phyloP scores from a whole-genome alignment of 1,284 basidiomycete genomes.

The Marasmius sp. region DNA sequence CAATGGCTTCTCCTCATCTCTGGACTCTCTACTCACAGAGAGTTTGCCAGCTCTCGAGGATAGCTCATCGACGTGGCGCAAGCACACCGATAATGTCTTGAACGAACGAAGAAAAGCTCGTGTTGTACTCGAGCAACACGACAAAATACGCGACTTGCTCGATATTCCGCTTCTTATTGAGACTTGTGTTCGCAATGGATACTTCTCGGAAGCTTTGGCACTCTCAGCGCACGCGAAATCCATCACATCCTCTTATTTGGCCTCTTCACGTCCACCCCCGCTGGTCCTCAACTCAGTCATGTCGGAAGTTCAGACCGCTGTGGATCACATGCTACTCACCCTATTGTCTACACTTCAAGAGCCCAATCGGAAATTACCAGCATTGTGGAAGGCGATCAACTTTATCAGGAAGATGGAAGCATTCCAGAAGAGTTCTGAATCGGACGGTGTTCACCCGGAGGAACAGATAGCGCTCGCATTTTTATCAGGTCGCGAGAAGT shows the following conservation, averaged over 20 bases:
- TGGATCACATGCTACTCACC: conserved; percentile 73
- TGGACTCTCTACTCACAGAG: conserved; percentile 62
- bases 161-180: conserved; percentile 89
- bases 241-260: conserved; percentile 25
- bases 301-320: conserved; percentile 73
- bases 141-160: conserved; percentile 87
- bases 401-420: conserved; percentile 80
- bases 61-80: conserved; percentile 62
- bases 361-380: conserved; percentile 81
- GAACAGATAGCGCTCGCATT: conserved; percentile 46
- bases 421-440: conserved; percentile 24
- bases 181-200: conserved; percentile 88
- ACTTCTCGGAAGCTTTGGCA: conserved; percentile 88
- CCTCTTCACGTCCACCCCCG: conserved; percentile 29
- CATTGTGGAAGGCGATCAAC: conserved; percentile 83
- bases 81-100: conserved; percentile 37
- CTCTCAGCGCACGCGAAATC: conserved; percentile 67
- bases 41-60: conserved; percentile 74
- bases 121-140: conserved; percentile 85
- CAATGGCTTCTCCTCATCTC: conserved; percentile 62
- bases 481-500: conserved; percentile 40
- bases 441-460: conserved; percentile 33
- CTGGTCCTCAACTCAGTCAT: conserved; percentile 60
- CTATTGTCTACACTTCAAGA: conserved; percentile 81
- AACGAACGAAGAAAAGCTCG: conserved; percentile 71